Evolutionary conservation across 2,329 filamentous ascomycete genomes (phyloP).

Genomic region (Xylariomycetidae sp.): DNA sequence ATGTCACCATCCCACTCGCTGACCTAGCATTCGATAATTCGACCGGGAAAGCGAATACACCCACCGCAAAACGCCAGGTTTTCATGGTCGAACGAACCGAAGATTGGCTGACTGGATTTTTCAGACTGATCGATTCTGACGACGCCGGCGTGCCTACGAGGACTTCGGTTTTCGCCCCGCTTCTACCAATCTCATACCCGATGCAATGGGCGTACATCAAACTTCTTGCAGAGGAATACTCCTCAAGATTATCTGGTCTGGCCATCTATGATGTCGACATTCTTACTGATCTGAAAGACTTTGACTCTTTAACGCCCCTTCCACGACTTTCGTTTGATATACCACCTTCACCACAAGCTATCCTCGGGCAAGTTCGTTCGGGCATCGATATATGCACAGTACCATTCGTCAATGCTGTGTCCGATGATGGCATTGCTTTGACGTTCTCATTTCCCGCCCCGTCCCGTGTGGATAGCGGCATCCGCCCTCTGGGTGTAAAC

Average conservation of each 20-base stretch:
- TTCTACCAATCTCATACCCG: constrained; percentile 70
- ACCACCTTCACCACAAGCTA: constrained; percentile 61
- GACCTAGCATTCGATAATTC: constrained; percentile 70
- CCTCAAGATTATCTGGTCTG: constrained; percentile 57
- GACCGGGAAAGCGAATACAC: constrained; percentile 30
- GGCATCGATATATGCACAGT: constrained; percentile 78
- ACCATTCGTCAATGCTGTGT: constrained; percentile 68
- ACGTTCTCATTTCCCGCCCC: constrained; percentile 67
- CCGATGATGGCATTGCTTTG: constrained; percentile 82
- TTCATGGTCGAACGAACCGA: constrained; percentile 87
- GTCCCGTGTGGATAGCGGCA: constrained; percentile 12
- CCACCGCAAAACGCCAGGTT: constrained; percentile 66
- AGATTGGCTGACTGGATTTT: constrained; percentile 69
- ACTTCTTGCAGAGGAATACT: constrained; percentile 61
- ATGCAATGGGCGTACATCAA: constrained; percentile 78
- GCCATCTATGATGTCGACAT: constrained; percentile 74
- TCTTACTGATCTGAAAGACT: constrained; percentile 59
- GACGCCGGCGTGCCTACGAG: constrained; percentile 23
- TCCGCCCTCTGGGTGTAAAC: constrained; percentile 64
- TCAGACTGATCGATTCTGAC: constrained; percentile 38
- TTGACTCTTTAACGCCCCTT: constrained; percentile 52
- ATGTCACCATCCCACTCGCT: constrained; percentile 73
- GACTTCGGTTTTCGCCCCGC: constrained; percentile 54
- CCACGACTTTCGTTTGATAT: constrained; percentile 69
- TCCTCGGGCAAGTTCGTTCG: constrained; percentile 69